Conservation (phyloP, 768 basidiomycete genomes). For the Psilocybe azurescens region DNA sequence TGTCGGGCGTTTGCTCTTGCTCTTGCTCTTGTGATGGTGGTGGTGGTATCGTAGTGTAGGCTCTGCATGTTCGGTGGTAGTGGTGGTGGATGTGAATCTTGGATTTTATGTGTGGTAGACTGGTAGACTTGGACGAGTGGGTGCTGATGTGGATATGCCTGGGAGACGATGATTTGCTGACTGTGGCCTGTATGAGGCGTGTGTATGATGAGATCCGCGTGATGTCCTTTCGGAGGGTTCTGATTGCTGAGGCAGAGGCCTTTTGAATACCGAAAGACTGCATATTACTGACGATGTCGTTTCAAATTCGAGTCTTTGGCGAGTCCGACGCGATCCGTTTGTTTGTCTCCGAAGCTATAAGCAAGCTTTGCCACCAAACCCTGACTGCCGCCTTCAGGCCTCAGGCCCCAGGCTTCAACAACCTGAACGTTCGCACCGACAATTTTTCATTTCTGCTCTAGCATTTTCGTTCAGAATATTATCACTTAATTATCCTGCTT, state of each 20-base stretch:
- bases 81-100: neutral
- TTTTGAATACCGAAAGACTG: neutral
- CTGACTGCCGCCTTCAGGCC: neutral
- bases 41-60: neutral
- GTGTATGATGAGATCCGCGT: neutral
- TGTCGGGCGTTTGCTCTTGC: conserved; percentile 26
- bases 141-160: neutral
- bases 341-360: neutral
- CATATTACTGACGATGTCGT: neutral
- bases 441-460: no score
- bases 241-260: neutral
- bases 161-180: neutral
- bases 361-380: neutral
- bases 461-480: no score
- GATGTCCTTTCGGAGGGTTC: neutral
- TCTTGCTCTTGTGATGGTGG: neutral
- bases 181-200: neutral
- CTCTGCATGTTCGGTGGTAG: neutral
- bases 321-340: conserved; percentile 1
- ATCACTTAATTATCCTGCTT: no score
- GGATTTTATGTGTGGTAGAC: neutral
- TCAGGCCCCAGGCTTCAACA: no score
- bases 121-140: neutral
- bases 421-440: neutral
- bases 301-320: neutral